Conservation (phyloP, 495 filamentous ascomycete genomes). For the Clavariopsis aquatica region DNA sequence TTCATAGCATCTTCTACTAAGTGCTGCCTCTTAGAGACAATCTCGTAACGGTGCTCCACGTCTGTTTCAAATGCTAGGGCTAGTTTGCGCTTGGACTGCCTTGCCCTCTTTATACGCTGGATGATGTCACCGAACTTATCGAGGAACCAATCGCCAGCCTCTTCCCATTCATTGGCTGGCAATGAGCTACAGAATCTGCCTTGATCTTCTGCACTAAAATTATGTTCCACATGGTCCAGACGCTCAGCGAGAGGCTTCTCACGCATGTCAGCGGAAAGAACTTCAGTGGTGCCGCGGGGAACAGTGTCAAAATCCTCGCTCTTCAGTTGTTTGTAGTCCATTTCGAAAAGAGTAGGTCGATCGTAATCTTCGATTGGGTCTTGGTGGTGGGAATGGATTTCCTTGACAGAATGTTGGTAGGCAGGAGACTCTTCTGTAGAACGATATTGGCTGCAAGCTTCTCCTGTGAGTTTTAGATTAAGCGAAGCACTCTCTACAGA, state of each 20-base stretch:
- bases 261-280: conserved; percentile 26
- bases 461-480: not conserved
- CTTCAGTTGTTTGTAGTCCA: conserved; percentile 56
- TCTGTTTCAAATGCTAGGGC: conserved; percentile 70
- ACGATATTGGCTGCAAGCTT: not conserved
- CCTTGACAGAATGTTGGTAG: not conserved
- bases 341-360: conserved; percentile 52
- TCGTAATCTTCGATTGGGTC: conserved; percentile 52
- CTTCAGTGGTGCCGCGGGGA: conserved; percentile 4
- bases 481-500: not conserved
- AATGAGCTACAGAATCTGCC: conserved; percentile 64
- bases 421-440: not conserved
- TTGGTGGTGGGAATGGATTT: not conserved
- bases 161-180: conserved; percentile 74
- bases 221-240: conserved; percentile 24
- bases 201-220: conserved; percentile 50
- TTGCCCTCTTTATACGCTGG: conserved; percentile 61
- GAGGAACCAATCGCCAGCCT: conserved; percentile 77
- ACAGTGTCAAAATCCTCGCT: conserved; percentile 51
- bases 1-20: conserved; percentile 55
- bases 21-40: conserved; percentile 57
- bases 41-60: conserved; percentile 55
- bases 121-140: conserved; percentile 66
- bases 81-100: conserved; percentile 65
- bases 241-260: conserved; percentile 37